Evolutionary conservation across 2,329 filamentous ascomycete genomes (phyloP).

Genomic region (Aspergillus sp.): DNA sequence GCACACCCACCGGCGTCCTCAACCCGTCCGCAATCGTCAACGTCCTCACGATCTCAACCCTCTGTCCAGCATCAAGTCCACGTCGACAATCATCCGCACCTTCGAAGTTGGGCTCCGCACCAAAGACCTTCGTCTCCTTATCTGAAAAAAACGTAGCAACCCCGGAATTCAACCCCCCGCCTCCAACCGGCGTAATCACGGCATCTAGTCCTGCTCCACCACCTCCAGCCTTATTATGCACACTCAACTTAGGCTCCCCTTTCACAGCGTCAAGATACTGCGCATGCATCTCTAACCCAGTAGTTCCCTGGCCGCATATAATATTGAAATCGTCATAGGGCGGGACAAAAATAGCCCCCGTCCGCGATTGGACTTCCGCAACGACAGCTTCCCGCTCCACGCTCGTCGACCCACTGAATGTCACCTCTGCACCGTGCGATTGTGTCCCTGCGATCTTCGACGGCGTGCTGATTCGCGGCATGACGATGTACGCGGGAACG

Average conservation of each 20-base stretch:
- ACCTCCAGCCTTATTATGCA: constrained; percentile 19
- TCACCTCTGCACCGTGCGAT: constrained; percentile 72
- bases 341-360: constrained; percentile 76
- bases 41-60: constrained; percentile 68
- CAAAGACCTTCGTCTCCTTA: constrained; percentile 75
- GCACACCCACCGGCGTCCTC: constrained; percentile 73
- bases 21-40: constrained; percentile 88
- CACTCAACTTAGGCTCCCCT: constrained; percentile 26
- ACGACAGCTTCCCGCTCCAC: constrained; percentile 79
- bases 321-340: constrained; percentile 93
- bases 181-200: constrained; percentile 80
- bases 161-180: constrained; percentile 83
- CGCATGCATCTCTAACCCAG: constrained; percentile 75
- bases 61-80: constrained; percentile 63
- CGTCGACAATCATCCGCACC: constrained; percentile 80
- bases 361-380: constrained; percentile 65
- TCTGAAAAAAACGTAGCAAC: constrained; percentile 71
- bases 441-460: constrained; percentile 82
- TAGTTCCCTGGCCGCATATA: constrained; percentile 89
- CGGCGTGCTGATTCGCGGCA: constrained; percentile 82
- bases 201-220: constrained; percentile 54
- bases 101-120: constrained; percentile 78
- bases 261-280: constrained; percentile 63
- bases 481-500: constrained; percentile 84
- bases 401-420: constrained; percentile 79